Evolutionary conservation across 2,329 filamentous ascomycete genomes (phyloP), one percentile per base, ranked within the genome.

Genomic region (Aspergillus tubingensis): DNA sequence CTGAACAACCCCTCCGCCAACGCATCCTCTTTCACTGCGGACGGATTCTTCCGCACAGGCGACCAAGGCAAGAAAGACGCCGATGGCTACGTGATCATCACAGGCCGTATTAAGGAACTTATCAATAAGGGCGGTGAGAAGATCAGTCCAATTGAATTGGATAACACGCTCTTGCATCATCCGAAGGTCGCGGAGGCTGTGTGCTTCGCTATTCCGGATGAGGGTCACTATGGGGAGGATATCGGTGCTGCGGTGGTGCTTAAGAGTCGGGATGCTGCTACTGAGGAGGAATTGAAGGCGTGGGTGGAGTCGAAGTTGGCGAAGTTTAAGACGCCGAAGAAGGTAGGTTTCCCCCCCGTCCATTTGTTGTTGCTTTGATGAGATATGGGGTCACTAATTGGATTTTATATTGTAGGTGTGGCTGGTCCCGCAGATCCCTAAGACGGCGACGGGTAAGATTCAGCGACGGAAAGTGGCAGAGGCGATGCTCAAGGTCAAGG

Each of bases 61-160:
- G 92, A 96, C 72, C 91, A 96, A 76, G 92, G 92, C 53, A 90
- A 89, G 78, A 83, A 86, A 73, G 91, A 96, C 70, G 79, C 86
- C 60, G 90, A 95, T 67, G 91, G 91, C 61, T 96, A 95, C 72
- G 80, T 96, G 10, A 83, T 91, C 71, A 94, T 96, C 76, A 96
- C 92, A 0, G 92, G 92, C n/a, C 84, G 92, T 56, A 96, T 96
- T 79, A 96, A 96, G 82, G 92, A 96, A 78, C 82, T 96, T 55
- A 96, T 96, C 81, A 80, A 96, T 79, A 93, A 94, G 78, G 91
- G 90, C 58, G 91, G 91, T 61, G 91, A 96, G 80, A 95, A 95
- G 81, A 95, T 96, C 73, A 91, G 87, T 66, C 91, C 92, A 1
- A 93, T 95, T 58, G 91, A 96, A 78, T 82, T 96, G 36, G 91